Evolutionary conservation across 306 rosid species (phyloP).

Genomic region (Senna siamea): DNA sequence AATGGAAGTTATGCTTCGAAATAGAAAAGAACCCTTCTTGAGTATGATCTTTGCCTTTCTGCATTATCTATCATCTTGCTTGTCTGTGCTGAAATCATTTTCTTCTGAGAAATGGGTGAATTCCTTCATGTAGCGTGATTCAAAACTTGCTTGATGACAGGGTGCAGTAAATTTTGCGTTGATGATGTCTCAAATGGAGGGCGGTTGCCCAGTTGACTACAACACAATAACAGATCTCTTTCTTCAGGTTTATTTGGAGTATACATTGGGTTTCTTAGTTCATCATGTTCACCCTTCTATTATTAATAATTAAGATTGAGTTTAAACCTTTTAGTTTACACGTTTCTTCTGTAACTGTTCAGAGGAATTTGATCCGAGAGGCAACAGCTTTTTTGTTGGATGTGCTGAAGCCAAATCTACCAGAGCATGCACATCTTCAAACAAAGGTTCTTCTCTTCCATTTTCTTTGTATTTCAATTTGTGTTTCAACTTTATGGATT

Average conservation of each 20-base stretch:
- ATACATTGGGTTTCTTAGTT: not conserved
- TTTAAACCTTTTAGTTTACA: no score
- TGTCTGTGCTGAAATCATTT: not conserved
- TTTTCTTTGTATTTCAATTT: no score
- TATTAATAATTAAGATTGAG: not conserved
- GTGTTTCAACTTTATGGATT: no score
- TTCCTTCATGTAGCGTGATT: slow-evolving; percentile 8
- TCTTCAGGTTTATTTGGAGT: slow-evolving; percentile 76
- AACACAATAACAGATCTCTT: slow-evolving; percentile 94
- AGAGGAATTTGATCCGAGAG: slow-evolving; percentile 97
- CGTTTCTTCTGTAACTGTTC: not conserved
- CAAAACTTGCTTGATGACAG: slow-evolving; percentile 50
- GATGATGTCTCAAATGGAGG: slow-evolving; percentile 99
- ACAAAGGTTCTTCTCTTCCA: slow-evolving; percentile 66
- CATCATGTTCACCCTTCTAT: slow-evolving; percentile 6
- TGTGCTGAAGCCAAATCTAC: slow-evolving; percentile 91
- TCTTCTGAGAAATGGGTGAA: not conserved
- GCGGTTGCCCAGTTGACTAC: slow-evolving; percentile 95
- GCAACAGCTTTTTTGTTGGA: slow-evolving; percentile 92
- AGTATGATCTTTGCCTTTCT: slow-evolving; percentile 32
- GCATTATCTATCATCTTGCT: slow-evolving; percentile 10
- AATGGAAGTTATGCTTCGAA: slow-evolving; percentile 10
- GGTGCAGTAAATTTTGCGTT: slow-evolving; percentile 97
- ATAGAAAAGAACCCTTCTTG: slow-evolving; percentile 30
- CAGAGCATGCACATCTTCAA: slow-evolving; percentile 89